Base-by-base conservation (phyloP, 73 alveolate genomes). In the Paramecium tetraurelia region DNA sequence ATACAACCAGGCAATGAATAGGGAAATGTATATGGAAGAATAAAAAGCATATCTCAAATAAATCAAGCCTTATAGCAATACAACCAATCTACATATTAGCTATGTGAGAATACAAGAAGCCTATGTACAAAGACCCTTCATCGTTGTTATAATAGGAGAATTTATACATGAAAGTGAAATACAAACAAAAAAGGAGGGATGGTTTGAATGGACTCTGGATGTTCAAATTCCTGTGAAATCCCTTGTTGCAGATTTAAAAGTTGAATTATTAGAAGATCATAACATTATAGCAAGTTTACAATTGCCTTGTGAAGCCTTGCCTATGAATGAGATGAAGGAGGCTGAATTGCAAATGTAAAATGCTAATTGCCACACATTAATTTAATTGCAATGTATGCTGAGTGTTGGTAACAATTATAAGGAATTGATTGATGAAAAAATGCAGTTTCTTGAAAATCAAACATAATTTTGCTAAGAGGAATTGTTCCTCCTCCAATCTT, bases 191-290 rank as follows among this genome's bases (percentile, higher is more conserved):
- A 22, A 38, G 11, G 29, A 75, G 10, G 87, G 63, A 75, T 75
- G 87, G 87, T 75, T 38, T 75, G 59, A 41, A 41, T 75, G 87
- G 72, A 80, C 3, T 22, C 20, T 43, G 43, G 44, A 80, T 48
- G 57, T 44, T 21, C 77, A 24, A 7, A 38, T 75, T 12, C 68
- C 58, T 3, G 48, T 80, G 18, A 44, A 40, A 22, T 43, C 76
- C 0, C 27, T 80, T 3, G 33, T 80, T 8, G 57, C 70, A 6
- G 90, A 80, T 80, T 35, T 80, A 11, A 80, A 80, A 46, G 33
- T 80, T 11, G 46, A 80, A 80, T 22, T 80, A 46, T 20, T 80
- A 27, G 76, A 80, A 46, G 75, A 80, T 31, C 46, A 41, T 9
- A 24, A 80, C 7, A 44, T 44, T 3, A 14, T 41, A 5, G 90